Conservation (phyloP, 352 stramenopile species). For the Lagenidium sp. region DNA sequence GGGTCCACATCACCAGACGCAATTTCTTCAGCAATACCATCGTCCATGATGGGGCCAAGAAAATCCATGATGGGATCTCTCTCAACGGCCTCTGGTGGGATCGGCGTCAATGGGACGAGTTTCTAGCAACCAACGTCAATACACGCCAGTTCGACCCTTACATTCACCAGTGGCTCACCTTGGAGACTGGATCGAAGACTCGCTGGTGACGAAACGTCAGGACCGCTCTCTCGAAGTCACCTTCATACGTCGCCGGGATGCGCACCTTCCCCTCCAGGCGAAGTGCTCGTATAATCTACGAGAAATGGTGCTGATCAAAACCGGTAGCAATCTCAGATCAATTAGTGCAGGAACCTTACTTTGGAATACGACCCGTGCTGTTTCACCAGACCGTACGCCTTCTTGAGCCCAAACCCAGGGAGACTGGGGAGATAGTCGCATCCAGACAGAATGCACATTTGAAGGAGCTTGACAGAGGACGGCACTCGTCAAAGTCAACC, state of each 20-base stretch:
- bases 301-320: too few relatives aligned
- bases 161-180: too few relatives aligned
- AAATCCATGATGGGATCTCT: constrained; percentile 41
- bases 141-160: too few relatives aligned
- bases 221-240: constrained; percentile 41
- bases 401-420: constrained; percentile 77
- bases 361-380: constrained; percentile 61
- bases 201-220: constrained; percentile 68
- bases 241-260: constrained; percentile 46
- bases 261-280: constrained; percentile 15
- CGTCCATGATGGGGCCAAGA: constrained; percentile 39
- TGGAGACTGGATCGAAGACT: constrained; percentile 45
- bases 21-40: constrained; percentile 37
- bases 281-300: constrained; percentile 38
- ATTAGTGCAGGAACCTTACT: constrained; percentile 20
- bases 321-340: too few relatives aligned
- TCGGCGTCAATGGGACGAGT: constrained; percentile 55
- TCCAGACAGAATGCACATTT: constrained; percentile 89
- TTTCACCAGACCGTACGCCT: constrained; percentile 58
- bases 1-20: constrained; percentile 70
- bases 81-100: constrained; percentile 19
- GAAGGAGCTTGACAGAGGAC: constrained; percentile 45
- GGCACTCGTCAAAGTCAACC: background rate
- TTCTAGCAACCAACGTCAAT: too few relatives aligned
- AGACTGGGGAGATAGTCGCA: constrained; percentile 87